Percentiles rank a stretch among this genome's conserved stretches.
phyloP scores from a whole-genome alignment of 345 rosid genomes.

The Geranium rotundifolium region DNA sequence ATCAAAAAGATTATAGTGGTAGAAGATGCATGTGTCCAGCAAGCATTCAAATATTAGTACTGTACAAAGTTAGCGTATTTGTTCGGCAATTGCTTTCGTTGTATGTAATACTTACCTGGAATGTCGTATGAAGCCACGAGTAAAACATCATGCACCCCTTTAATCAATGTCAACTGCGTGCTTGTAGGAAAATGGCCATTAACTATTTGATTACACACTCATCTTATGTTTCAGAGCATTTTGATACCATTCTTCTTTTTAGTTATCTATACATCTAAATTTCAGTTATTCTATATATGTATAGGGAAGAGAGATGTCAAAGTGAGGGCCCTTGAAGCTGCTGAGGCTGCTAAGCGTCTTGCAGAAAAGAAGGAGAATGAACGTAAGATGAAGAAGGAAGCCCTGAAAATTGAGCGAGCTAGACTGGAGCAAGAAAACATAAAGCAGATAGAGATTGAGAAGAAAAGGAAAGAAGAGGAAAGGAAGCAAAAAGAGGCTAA shows the following conservation, averaged over 20 bases:
- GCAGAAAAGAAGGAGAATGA: constrained; percentile 82
- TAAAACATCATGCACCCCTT: neutral
- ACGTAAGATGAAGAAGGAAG: constrained; percentile 73
- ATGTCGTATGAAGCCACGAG: neutral
- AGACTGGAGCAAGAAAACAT: constrained; percentile 55
- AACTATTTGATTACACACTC: neutral
- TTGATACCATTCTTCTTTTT: neutral
- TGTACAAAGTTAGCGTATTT: neutral
- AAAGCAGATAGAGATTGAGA: constrained; percentile 53
- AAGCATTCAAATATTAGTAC: neutral
- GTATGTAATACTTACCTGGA: neutral
- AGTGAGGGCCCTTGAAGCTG: constrained; percentile 86
- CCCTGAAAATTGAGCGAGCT: constrained; percentile 67
- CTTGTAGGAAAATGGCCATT: neutral
- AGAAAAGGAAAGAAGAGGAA: constrained; percentile 69
- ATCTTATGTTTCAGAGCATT: neutral
- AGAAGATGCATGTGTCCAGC: neutral
- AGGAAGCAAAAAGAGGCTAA: constrained; percentile 65
- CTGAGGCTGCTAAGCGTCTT: constrained; percentile 72
- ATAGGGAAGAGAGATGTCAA: constrained; percentile 80
- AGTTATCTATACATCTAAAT: neutral
- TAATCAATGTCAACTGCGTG: neutral
- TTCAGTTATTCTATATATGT: constrained; percentile 1
- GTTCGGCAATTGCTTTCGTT: neutral
- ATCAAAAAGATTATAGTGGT: neutral